phyloP scores from a whole-genome alignment of 768 basidiomycete genomes.

The Boletus tomentosulus region DNA sequence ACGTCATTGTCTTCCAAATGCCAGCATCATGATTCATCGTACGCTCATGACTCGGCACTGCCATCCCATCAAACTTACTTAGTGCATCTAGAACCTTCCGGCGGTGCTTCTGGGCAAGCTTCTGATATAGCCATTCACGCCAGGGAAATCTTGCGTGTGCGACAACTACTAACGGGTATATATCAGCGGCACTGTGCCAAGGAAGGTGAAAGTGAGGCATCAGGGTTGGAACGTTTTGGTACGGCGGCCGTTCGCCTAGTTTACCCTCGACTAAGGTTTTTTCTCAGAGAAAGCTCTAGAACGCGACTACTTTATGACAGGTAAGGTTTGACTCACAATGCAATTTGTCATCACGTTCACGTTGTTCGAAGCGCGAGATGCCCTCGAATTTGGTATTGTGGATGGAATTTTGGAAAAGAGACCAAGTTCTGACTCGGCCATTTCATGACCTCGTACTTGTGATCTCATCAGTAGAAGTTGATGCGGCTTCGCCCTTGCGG shows the following conservation, averaged over 20 bases:
- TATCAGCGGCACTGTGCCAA: conserved; percentile 84
- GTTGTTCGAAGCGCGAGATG: conserved; percentile 66
- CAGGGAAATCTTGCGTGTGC: conserved; percentile 88
- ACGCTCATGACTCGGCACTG: conserved; percentile 22
- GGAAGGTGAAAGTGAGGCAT: conserved; percentile 57
- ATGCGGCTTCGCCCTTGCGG: conserved; percentile 6
- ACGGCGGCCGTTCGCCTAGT: conserved; percentile 29
- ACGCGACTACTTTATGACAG: conserved; percentile 95
- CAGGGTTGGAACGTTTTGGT: conserved; percentile 78
- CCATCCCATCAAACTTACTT: conserved; percentile 6
- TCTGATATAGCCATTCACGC: conserved; percentile 98
- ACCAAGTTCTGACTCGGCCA: conserved; percentile 47
- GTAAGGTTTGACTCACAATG: conserved; percentile 32
- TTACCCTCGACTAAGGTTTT: conserved; percentile 15
- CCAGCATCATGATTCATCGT: conserved; percentile 99
- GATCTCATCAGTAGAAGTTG: conserved; percentile 12
- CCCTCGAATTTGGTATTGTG: conserved; percentile 86
- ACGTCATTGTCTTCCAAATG: conserved; percentile 87
- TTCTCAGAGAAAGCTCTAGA: conserved; percentile 79
- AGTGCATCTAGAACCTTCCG: conserved; percentile 75
- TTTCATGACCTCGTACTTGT: conserved; percentile 15
- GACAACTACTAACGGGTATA: conserved; percentile 78
- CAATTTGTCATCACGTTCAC: conserved; percentile 20
- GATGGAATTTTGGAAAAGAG: conserved; percentile 86
- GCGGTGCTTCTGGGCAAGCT: conserved; percentile 93